Evolutionary conservation across 257 asterid genomes (phyloP).

Genomic region (Vinca minor): DNA sequence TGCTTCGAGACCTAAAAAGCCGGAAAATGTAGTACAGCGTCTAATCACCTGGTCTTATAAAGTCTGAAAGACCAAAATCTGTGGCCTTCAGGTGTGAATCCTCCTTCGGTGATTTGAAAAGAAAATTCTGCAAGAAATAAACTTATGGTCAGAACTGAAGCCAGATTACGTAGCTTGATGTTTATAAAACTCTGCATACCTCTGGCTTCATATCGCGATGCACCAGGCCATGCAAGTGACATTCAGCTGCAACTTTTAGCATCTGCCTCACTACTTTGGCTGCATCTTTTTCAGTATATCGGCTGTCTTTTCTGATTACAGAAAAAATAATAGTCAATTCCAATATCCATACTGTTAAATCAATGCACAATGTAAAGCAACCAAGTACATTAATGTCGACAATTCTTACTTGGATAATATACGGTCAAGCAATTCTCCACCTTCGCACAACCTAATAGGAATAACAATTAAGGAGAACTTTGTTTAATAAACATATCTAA

Average conservation of each 20-base stretch:
- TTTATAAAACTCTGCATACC: slow-evolving; percentile 34
- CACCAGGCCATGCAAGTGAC: slow-evolving; percentile 96
- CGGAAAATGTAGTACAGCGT: slow-evolving; percentile 1
- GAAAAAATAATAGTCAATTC: slow-evolving; percentile 18
- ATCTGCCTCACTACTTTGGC: slow-evolving; percentile 92
- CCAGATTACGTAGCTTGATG: slow-evolving; percentile 15
- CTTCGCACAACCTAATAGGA: slow-evolving; percentile 74
- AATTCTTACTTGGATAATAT: slow-evolving; percentile 73
- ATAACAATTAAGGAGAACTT: slow-evolving; percentile 8
- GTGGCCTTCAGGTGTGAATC: slow-evolving; percentile 91
- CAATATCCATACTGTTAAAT: slow-evolving; percentile 13
- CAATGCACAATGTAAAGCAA: slow-evolving; percentile 7
- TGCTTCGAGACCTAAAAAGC: slow-evolving; percentile 1
- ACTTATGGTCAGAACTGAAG: slow-evolving; percentile 13
- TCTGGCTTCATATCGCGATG: slow-evolving; percentile 99
- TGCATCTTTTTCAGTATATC: slow-evolving; percentile 97
- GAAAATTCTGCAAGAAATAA: slow-evolving; percentile 56
- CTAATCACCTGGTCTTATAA: slow-evolving; percentile 82
- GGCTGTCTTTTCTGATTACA: slow-evolving; percentile 87
- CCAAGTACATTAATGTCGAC: slow-evolving; percentile 11
- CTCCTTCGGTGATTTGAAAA: slow-evolving; percentile 75
- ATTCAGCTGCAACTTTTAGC: slow-evolving; percentile 98
- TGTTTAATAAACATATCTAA: slow-evolving; percentile 10
- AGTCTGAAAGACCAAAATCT: slow-evolving; percentile 97
- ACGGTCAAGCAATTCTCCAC: slow-evolving; percentile 97